Evolutionary conservation across 2,329 filamentous ascomycete genomes (phyloP).

Genomic region (Scopulariopsis brevicaulis): DNA sequence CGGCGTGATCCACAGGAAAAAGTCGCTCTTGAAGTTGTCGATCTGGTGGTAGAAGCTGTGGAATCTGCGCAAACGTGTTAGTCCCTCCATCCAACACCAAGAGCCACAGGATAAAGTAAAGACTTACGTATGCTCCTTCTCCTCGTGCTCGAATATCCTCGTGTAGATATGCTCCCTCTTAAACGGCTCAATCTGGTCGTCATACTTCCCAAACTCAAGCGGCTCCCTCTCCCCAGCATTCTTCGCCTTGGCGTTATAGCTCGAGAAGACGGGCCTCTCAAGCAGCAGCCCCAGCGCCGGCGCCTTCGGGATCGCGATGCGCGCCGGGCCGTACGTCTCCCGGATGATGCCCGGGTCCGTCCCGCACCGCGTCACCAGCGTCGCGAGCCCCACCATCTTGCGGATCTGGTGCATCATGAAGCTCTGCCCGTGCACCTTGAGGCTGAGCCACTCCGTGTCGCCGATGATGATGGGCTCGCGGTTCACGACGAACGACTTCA

Average conservation of each 20-base stretch:
- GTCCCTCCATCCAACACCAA: neutral
- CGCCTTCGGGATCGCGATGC: conserved; percentile 86
- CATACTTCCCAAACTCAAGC: conserved; percentile 70
- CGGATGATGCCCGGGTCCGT: conserved; percentile 59
- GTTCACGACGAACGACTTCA: conserved; percentile 82
- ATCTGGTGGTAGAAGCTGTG: conserved; percentile 71
- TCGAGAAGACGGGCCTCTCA: conserved; percentile 83
- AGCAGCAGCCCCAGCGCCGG: conserved; percentile 80
- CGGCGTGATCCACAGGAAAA: conserved; percentile 66
- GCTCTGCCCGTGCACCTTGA: conserved; percentile 93
- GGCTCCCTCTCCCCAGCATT: conserved; percentile 41
- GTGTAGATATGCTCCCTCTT: conserved; percentile 89
- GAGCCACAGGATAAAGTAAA: neutral
- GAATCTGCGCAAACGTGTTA: conserved; percentile 38
- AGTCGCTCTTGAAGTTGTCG: conserved; percentile 59
- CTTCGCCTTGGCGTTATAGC: conserved; percentile 67
- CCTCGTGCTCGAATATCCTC: conserved; percentile 82
- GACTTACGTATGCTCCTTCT: conserved; percentile 74
- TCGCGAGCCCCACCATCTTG: conserved; percentile 95
- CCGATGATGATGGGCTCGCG: conserved; percentile 69
- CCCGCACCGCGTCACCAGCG: conserved; percentile 74
- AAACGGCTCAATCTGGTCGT: conserved; percentile 73
- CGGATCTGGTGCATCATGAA: conserved; percentile 99
- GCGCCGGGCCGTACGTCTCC: conserved; percentile 60
- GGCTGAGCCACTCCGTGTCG: conserved; percentile 87